Base-by-base conservation (phyloP, 2,329 filamentous ascomycete species). In the Fusarium tricinctum region DNA sequence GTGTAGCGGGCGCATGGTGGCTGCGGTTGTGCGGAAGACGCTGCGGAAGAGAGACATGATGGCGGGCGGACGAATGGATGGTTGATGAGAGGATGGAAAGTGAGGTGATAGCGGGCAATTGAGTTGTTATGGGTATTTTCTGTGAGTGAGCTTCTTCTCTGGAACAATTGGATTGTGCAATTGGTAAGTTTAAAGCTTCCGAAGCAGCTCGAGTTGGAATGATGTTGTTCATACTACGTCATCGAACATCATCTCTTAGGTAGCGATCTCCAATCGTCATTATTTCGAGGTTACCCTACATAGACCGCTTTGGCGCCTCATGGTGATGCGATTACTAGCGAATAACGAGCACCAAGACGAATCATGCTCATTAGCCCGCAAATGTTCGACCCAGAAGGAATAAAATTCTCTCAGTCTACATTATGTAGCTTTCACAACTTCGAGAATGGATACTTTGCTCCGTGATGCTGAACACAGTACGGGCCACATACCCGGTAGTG, bases 1-100 rank as follows among this genome's bases (percentile, higher is more conserved):
- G 71, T 81, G 80, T 44, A 81, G 77, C 19, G 71, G 67, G 5
- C 78, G 77, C 26, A 60, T 52, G 10, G 71, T 60, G 48, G 60
- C 56, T 44, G 53, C 48, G 10, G 70, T 57, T 26, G 65, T 56
- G 28, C 70, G 66, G 26, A 76, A 47, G 45, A 64, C 26, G 46
- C 59, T 62, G 51, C 70, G 69, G 45, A 72, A 53, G 15, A 69
- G 58, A 46, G 69, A 64, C 73, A 74, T 74, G 43, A 51, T 48
- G 40, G 28, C 3, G 30, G 30, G 10, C 10, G 22, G 22, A 17
- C 42, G 54, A 38, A 9, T 40, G 23, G 33, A 9, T 43, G 42
- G 13, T 33, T 14, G 30, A 33, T 33, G 30, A 15, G 14, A 5
- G 30, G n/a, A n/a, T 32, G 26, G 8, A 35, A 12, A n/a, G 26